These are phyloP conservation scores for Nakaseomyces kungkrabaensis DNA, from an alignment of 1,139 yeast species.

Conservation along the genomic window DNA sequence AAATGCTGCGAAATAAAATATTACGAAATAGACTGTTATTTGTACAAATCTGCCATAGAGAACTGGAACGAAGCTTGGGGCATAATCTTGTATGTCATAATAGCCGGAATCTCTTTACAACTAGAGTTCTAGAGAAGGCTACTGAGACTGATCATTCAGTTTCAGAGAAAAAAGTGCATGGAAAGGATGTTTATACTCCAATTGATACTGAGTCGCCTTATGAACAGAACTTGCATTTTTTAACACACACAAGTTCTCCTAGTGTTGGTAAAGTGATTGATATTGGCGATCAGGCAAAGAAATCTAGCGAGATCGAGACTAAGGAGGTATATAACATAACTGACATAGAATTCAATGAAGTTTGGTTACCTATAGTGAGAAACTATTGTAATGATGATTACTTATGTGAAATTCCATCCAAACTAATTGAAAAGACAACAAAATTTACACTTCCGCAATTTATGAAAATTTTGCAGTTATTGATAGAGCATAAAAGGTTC, in stretches of 20 bases:
- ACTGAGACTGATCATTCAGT: neutral
- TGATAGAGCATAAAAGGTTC: conserved; percentile 1
- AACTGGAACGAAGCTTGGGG: neutral
- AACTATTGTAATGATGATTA: neutral
- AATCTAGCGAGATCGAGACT: neutral
- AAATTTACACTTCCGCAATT: neutral
- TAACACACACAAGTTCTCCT: neutral
- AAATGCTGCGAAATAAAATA: conserved; percentile 1
- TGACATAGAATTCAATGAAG: neutral
- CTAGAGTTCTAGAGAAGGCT: neutral
- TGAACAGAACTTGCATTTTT: neutral
- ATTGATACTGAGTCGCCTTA: neutral
- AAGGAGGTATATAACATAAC: neutral
- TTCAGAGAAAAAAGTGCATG: neutral
- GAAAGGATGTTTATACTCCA: neutral
- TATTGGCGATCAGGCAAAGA: neutral
- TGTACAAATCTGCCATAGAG: neutral
- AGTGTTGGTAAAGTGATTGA: neutral
- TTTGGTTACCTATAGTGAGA: neutral
- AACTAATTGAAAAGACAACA: neutral
- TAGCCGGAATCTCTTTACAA: neutral
- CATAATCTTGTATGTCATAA: neutral
- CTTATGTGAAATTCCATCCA: neutral
- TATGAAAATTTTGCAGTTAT: conserved; percentile 1
- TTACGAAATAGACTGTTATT: neutral